phyloP scores from a whole-genome alignment of 2,329 filamentous ascomycete species.

The Pyrenophora graminea region DNA sequence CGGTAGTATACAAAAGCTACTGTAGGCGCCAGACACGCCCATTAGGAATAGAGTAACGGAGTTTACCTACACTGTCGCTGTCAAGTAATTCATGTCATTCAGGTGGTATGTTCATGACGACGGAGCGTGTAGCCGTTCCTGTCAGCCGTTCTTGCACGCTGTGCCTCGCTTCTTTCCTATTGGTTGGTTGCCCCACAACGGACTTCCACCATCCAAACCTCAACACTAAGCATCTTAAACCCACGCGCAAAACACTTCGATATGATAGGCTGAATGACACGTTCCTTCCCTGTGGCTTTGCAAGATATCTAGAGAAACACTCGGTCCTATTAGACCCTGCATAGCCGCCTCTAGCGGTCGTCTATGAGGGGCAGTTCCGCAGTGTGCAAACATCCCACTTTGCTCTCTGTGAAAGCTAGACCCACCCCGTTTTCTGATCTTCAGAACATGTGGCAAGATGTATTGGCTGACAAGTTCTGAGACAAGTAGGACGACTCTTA shows the following conservation, averaged over 20 bases:
- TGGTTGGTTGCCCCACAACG: slow-evolving; percentile 27
- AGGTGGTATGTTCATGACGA: too few relatives aligned
- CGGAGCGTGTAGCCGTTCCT: slow-evolving; percentile 20
- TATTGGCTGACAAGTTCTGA: slow-evolving; percentile 37
- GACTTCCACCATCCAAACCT: slow-evolving; percentile 31
- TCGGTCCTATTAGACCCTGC: slow-evolving; percentile 36
- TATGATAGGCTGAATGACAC: slow-evolving; percentile 37
- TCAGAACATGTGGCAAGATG: slow-evolving; percentile 39
- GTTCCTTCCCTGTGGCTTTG: slow-evolving; percentile 12
- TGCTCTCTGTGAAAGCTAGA: slow-evolving; percentile 20
- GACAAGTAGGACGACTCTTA: slow-evolving; percentile 17
- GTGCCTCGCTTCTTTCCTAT: slow-evolving; percentile 25
- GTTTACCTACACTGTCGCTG: too few relatives aligned
- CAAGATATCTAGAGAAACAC: slow-evolving; percentile 31
- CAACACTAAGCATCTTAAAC: slow-evolving; percentile 40
- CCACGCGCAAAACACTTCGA: slow-evolving; percentile 37
- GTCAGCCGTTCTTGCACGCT: slow-evolving; percentile 37
- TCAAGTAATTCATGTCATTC: too few relatives aligned
- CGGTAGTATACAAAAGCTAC: too few relatives aligned
- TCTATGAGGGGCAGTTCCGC: slow-evolving; percentile 16
- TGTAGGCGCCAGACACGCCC: too few relatives aligned
- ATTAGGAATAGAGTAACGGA: too few relatives aligned
- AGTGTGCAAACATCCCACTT: slow-evolving; percentile 16
- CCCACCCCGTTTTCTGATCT: slow-evolving; percentile 25
- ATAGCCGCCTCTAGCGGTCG: slow-evolving; percentile 38